A percentile compares a stretch with the other conserved stretches of the same genome.
phyloP scores from a whole-genome alignment of 768 basidiomycete genomes.

The Hysterangium stoloniferum region DNA sequence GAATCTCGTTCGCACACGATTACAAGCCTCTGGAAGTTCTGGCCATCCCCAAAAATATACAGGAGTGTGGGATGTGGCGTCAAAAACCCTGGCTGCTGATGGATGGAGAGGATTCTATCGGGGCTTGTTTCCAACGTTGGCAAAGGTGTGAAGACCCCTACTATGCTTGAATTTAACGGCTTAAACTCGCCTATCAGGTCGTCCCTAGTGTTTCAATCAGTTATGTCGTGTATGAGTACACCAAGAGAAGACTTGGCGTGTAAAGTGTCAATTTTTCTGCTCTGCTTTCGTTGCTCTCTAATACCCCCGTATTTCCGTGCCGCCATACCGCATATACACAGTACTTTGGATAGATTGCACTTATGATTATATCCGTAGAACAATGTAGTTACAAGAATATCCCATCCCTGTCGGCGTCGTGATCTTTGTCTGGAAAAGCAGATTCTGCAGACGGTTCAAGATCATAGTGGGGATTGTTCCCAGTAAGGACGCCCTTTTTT shows the following conservation, averaged over 20 bases:
- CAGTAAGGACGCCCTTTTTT: slow-evolving; percentile 45
- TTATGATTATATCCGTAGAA: slow-evolving; percentile 2
- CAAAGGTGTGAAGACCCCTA: slow-evolving; percentile 51
- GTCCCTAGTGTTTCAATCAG: slow-evolving; percentile 96
- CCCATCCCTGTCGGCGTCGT: neutral
- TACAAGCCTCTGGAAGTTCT: slow-evolving; percentile 93
- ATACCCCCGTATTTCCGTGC: slow-evolving; percentile 9
- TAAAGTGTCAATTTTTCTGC: slow-evolving; percentile 7
- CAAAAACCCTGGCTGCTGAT: slow-evolving; percentile 73
- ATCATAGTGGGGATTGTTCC: slow-evolving; percentile 42
- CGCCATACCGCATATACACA: too few relatives aligned
- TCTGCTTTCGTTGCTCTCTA: neutral
- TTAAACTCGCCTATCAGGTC: slow-evolving; percentile 43
- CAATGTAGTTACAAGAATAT: slow-evolving; percentile 6
- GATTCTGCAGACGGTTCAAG: slow-evolving; percentile 6
- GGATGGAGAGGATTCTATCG: slow-evolving; percentile 95
- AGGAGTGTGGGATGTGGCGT: slow-evolving; percentile 79
- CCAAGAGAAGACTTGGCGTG: slow-evolving; percentile 52
- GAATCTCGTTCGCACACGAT: slow-evolving; percentile 85
- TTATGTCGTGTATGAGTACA: slow-evolving; percentile 89
- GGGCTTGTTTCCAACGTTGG: slow-evolving; percentile 84
- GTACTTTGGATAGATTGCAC: neutral
- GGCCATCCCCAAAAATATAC: slow-evolving; percentile 90
- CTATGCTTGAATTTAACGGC: neutral
- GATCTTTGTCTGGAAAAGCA: neutral